phyloP scores from a whole-genome alignment of 805 yeast species.

The Sugiyamaella americana region DNA sequence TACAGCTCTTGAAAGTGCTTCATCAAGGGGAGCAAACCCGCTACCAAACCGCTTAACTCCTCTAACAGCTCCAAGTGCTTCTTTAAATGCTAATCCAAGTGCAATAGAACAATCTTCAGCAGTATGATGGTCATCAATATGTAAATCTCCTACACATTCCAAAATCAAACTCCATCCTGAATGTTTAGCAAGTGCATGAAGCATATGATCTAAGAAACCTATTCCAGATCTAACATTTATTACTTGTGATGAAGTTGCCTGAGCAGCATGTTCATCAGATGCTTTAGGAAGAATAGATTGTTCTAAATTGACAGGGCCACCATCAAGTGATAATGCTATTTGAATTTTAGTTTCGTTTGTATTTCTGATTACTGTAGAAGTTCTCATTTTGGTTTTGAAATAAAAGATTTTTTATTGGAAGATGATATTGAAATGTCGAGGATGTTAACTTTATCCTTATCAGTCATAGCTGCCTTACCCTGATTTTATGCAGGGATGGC shows the following conservation, averaged over 20 bases:
- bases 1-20: conserved; percentile 93
- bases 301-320: conserved; percentile 65
- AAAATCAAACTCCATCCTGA: conserved; percentile 90
- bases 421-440: too few species aligned
- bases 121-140: conserved; percentile 95
- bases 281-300: conserved; percentile 44
- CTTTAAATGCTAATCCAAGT: conserved; percentile 79
- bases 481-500: not conserved
- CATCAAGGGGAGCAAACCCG: conserved; percentile 95
- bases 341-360: conserved; percentile 95
- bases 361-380: conserved; percentile 52
- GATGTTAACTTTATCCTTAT: not conserved
- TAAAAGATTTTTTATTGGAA: not conserved
- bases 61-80: conserved; percentile 80
- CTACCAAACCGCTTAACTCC: conserved; percentile 91
- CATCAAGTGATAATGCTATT: conserved; percentile 75
- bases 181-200: conserved; percentile 95
- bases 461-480: not conserved
- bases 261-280: conserved; percentile 52
- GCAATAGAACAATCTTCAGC: conserved; percentile 95
- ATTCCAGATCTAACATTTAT: conserved; percentile 85
- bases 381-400: conserved; percentile 18
- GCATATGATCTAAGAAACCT: conserved; percentile 95
- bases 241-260: conserved; percentile 60
- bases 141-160: conserved; percentile 89